These are phyloP conservation scores for Leptosphaerulina australis DNA, from an alignment of 2,329 filamentous ascomycete genomes.

Conservation along the genomic window DNA sequence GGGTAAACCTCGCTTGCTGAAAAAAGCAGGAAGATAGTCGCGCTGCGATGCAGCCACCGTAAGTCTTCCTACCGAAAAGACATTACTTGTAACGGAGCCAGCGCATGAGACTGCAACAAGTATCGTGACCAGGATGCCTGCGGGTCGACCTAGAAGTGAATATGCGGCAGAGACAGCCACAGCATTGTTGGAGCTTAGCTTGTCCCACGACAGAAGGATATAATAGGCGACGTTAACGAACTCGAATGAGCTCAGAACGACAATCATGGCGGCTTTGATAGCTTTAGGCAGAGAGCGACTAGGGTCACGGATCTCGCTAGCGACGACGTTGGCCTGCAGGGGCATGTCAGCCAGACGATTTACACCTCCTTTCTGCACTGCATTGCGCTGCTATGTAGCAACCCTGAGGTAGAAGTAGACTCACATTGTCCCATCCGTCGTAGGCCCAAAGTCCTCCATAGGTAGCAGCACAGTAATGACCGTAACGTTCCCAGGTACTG, in stretches of 20 bases:
- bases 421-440: slow-evolving; percentile 69
- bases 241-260: slow-evolving; percentile 65
- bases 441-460: slow-evolving; percentile 70
- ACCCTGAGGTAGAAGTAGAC: too few species aligned
- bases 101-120: slow-evolving; percentile 67
- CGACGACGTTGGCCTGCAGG: slow-evolving; percentile 46
- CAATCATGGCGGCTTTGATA: slow-evolving; percentile 66
- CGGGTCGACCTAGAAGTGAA: slow-evolving; percentile 58
- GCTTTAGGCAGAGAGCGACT: slow-evolving; percentile 59
- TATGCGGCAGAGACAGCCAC: slow-evolving; percentile 63
- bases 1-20: slow-evolving; percentile 40
- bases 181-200: slow-evolving; percentile 64
- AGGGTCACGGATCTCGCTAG: slow-evolving; percentile 47
- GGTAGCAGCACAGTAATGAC: slow-evolving; percentile 65
- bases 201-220: slow-evolving; percentile 65
- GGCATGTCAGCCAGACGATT: background rate
- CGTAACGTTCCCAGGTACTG: slow-evolving; percentile 63
- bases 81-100: slow-evolving; percentile 67
- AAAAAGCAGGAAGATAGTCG: slow-evolving; percentile 43
- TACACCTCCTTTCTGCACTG: background rate
- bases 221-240: slow-evolving; percentile 68
- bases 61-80: slow-evolving; percentile 67
- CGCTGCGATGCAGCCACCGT: slow-evolving; percentile 60
- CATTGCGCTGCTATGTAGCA: too few species aligned
- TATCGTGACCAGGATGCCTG: slow-evolving; percentile 61